Evolutionary conservation across 192 early-diverging fungal species (phyloP).

Genomic region (Diversispora eburnea): DNA sequence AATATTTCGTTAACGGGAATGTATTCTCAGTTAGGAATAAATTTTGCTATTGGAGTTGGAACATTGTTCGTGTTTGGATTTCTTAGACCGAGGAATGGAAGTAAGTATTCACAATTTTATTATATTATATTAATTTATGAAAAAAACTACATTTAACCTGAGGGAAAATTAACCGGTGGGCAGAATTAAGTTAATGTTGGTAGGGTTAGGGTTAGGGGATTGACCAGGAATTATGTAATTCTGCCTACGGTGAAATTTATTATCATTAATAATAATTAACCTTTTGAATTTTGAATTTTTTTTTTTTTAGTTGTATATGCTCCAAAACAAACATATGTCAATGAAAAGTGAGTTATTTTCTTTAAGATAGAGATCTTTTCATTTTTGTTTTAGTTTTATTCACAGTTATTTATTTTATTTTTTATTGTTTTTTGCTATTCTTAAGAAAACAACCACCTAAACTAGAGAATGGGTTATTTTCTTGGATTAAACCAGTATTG

Average conservation of each 20-base stretch:
- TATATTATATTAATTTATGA: too few relatives aligned
- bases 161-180: too few relatives aligned
- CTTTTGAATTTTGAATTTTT: slow-evolving; percentile 1
- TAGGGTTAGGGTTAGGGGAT: too few relatives aligned
- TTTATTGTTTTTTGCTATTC: slow-evolving; percentile 5
- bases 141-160: too few relatives aligned
- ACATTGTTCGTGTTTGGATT: slow-evolving; percentile 54
- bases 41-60: slow-evolving; percentile 51
- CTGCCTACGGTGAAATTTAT: too few relatives aligned
- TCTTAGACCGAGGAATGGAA: slow-evolving; percentile 59
- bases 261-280: too few relatives aligned
- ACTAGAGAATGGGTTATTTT: slow-evolving; percentile 57
- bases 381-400: not conserved
- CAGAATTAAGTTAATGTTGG: too few relatives aligned
- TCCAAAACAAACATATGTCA: slow-evolving; percentile 42
- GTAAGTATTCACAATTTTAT: slow-evolving; percentile 37
- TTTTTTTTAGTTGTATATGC: slow-evolving; percentile 45
- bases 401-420: not conserved
- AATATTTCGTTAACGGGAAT: slow-evolving; percentile 48
- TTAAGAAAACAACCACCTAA: slow-evolving; percentile 58
- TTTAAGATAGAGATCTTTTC: not conserved
- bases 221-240: too few relatives aligned
- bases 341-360: slow-evolving; percentile 31
- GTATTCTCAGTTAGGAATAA: slow-evolving; percentile 58
- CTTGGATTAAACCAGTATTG: slow-evolving; percentile 60